phyloP scores from a whole-genome alignment of 2,329 filamentous ascomycete genomes.

The Didymosphaeria variabile region DNA sequence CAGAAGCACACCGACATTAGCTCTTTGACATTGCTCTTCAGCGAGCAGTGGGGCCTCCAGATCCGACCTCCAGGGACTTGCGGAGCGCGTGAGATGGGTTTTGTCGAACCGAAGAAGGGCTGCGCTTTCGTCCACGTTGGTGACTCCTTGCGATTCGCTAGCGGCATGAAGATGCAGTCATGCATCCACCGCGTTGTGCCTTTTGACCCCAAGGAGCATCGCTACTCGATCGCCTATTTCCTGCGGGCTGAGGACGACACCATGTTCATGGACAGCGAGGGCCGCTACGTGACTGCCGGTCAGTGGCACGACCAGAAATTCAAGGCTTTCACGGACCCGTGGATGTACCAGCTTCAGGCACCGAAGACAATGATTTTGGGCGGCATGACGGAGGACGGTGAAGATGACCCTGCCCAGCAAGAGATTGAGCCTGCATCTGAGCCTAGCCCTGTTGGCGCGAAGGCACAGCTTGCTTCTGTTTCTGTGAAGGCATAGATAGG shows the following conservation, averaged over 20 bases:
- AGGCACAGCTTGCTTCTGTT: conserved; percentile 21
- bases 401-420: conserved; percentile 28
- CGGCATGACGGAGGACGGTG: conserved; percentile 38
- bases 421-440: conserved; percentile 18
- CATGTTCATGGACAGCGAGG: conserved; percentile 65
- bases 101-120: conserved; percentile 60
- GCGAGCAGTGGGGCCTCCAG: conserved; percentile 66
- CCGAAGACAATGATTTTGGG: conserved; percentile 36
- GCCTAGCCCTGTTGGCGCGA: conserved; percentile 16
- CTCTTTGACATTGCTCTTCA: conserved; percentile 54
- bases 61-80: conserved; percentile 61
- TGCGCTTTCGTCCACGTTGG: conserved; percentile 67
- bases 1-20: conserved; percentile 47
- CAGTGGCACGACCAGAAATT: conserved; percentile 48
- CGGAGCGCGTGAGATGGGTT: conserved; percentile 41
- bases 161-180: conserved; percentile 62
- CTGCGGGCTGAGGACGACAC: conserved; percentile 65
- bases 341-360: conserved; percentile 33
- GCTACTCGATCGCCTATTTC: conserved; percentile 69
- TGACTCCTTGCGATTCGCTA: conserved; percentile 66
- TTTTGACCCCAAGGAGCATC: conserved; percentile 61
- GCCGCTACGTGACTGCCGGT: conserved; percentile 61
- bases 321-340: conserved; percentile 38
- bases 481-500: conserved; percentile 21
- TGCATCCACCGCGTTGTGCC: conserved; percentile 68